These are phyloP conservation scores for Papiliotrema laurentii DNA, from an alignment of 1,284 basidiomycete species.

Conservation along the genomic window DNA sequence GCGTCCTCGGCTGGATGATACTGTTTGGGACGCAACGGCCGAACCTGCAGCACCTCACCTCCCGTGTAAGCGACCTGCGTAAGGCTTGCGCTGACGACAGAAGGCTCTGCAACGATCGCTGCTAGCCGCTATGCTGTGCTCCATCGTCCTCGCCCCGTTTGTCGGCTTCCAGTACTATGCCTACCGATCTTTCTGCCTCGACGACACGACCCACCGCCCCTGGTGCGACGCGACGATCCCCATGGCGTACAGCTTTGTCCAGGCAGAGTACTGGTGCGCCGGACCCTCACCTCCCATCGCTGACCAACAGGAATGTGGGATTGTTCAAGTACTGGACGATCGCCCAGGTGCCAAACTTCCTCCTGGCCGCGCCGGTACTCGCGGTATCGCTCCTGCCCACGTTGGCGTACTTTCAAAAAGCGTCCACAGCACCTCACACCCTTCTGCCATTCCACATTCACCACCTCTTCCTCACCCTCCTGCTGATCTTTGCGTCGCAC, in stretches of 20 bases:
- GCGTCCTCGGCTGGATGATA: conserved; percentile 67
- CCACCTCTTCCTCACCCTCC: conserved; percentile 56
- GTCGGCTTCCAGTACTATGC: conserved; percentile 63
- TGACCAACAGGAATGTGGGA: conserved; percentile 61
- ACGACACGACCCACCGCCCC: conserved; percentile 25
- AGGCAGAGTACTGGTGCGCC: conserved; percentile 69
- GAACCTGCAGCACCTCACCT: not conserved
- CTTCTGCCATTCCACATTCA: conserved; percentile 65
- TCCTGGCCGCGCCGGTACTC: conserved; percentile 70
- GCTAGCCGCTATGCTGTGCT: conserved; percentile 45
- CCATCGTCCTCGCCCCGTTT: conserved; percentile 62
- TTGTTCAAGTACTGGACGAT: conserved; percentile 81
- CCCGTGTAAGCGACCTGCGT: not conserved
- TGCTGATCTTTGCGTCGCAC: conserved; percentile 76
- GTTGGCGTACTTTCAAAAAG: conserved; percentile 3
- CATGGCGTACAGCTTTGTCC: conserved; percentile 76
- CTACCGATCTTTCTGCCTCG: conserved; percentile 62
- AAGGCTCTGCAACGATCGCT: not conserved
- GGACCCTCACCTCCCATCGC: not conserved
- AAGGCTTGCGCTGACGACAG: not conserved
- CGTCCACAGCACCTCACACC: conserved; percentile 18
- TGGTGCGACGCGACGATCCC: conserved; percentile 69
- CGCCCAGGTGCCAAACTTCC: conserved; percentile 81
- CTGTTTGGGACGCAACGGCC: conserved; percentile 1
- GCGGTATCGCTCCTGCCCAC: conserved; percentile 50